These are phyloP conservation scores for Entomortierella parvispora DNA, from an alignment of 192 early-diverging fungal genomes.

Conservation along the genomic window DNA sequence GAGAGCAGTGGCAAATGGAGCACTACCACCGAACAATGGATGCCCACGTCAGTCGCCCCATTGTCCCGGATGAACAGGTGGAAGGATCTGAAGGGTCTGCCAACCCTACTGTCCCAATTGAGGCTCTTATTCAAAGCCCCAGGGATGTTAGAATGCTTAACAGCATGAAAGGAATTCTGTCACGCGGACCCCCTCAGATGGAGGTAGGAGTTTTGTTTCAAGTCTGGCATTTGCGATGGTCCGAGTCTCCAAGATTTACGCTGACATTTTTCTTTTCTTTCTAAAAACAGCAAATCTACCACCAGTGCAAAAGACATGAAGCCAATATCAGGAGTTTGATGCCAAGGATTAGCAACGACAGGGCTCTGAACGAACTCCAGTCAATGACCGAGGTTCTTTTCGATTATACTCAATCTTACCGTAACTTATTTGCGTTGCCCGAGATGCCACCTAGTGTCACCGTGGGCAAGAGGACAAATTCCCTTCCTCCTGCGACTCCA, in stretches of 20 bases:
- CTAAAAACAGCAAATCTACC: constrained; percentile 20
- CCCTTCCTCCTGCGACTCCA: constrained; percentile 18
- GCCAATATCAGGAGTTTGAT: constrained; percentile 24
- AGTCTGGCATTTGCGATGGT: background rate
- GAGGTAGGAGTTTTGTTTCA: constrained; percentile 15
- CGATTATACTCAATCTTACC: constrained; percentile 21
- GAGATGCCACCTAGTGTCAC: constrained; percentile 25
- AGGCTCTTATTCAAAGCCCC: constrained; percentile 11
- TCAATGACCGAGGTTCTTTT: constrained; percentile 9
- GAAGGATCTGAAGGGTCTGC: background rate
- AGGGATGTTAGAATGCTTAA: constrained; percentile 22
- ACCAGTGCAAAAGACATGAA: constrained; percentile 43
- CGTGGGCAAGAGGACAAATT: constrained; percentile 32
- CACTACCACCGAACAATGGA: constrained; percentile 15
- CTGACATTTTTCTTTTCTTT: background rate
- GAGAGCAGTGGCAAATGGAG: constrained; percentile 29
- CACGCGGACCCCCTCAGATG: constrained; percentile 20
- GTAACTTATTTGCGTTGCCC: constrained; percentile 31
- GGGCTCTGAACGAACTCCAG: constrained; percentile 30
- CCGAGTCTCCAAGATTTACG: too few relatives aligned
- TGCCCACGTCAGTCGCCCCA: background rate
- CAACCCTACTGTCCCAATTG: background rate
- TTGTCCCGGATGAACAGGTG: background rate
- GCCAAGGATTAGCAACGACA: constrained; percentile 28
- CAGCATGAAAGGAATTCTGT: constrained; percentile 17